Conservation (phyloP, 2,329 filamentous ascomycete species). For the Aspergillus candidus region DNA sequence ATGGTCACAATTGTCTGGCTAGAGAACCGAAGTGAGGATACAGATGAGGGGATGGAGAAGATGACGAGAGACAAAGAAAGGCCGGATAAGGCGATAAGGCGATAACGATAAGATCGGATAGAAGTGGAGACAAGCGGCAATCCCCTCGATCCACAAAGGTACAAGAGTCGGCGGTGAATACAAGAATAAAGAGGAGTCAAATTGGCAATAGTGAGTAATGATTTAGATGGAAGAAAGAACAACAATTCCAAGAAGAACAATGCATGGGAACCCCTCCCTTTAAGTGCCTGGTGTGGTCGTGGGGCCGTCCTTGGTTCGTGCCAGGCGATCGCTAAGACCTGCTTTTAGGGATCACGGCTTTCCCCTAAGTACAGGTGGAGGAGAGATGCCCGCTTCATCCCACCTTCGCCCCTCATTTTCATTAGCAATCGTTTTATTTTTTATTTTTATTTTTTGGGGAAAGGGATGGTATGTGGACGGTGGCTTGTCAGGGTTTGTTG, state of each 20-base stretch:
- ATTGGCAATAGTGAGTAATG: too few relatives aligned
- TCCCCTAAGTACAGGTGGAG: conserved; percentile 47
- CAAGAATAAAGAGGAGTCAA: not conserved
- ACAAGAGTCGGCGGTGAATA: not conserved
- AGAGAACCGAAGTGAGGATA: conserved; percentile 4
- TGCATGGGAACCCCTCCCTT: conserved; percentile 9
- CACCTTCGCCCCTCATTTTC: conserved; percentile 20
- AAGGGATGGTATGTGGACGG: not conserved
- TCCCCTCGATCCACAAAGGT: conserved; percentile 5
- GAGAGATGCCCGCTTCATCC: conserved; percentile 30
- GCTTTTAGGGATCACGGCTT: conserved; percentile 41
- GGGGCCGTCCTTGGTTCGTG: conserved; percentile 11
- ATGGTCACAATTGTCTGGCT: conserved; percentile 28
- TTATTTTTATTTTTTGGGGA: not conserved
- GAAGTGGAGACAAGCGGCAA: not conserved
- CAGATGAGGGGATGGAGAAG: conserved; percentile 1
- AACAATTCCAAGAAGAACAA: conserved; percentile 1
- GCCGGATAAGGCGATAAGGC: conserved; percentile 17
- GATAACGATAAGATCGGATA: conserved; percentile 13
- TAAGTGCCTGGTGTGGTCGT: conserved; percentile 11
- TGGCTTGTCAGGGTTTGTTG: not conserved
- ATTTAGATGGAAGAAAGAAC: conserved; percentile 1
- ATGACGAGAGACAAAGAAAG: conserved; percentile 9
- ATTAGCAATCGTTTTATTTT: conserved; percentile 17
- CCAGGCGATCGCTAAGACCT: conserved; percentile 38